These are phyloP conservation scores for Thalassiosira mediterranea DNA, from an alignment of 352 stramenopile genomes.

Conservation along the genomic window DNA sequence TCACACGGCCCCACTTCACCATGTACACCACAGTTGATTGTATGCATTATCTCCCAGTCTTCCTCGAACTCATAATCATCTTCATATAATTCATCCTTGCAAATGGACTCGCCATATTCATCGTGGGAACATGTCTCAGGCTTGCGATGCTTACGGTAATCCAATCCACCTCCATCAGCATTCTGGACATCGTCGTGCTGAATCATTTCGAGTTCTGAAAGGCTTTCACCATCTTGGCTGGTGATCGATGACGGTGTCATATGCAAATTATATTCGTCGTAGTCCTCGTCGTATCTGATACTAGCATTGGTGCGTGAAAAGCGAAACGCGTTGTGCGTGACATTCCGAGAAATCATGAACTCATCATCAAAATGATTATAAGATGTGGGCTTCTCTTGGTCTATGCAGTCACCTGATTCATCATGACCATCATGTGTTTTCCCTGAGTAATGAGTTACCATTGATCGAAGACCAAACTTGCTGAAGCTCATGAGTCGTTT, in stretches of 20 bases:
- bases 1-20: background rate
- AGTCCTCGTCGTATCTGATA: conserved; percentile 27
- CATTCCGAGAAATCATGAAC: conserved; percentile 21
- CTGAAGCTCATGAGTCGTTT: too few species aligned
- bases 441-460: too few species aligned
- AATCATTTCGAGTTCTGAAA: conserved; percentile 35
- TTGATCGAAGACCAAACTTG: too few species aligned
- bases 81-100: conserved; percentile 3
- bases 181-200: conserved; percentile 10
- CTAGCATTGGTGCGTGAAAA: background rate
- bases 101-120: background rate
- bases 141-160: conserved; percentile 1
- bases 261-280: conserved; percentile 19
- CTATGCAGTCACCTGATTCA: background rate
- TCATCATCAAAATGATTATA: background rate
- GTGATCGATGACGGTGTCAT: conserved; percentile 30
- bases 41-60: conserved; percentile 33
- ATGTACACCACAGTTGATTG: background rate
- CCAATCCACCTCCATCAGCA: background rate
- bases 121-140: background rate
- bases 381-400: background rate
- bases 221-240: conserved; percentile 27
- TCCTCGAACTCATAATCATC: conserved; percentile 28
- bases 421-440: background rate
- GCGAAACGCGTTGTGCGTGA: conserved; percentile 14